Evolutionary conservation across 2,329 filamentous ascomycete species (phyloP), one percentile per base, ranked within the genome.

Genomic region (Talaromyces marneffei): DNA sequence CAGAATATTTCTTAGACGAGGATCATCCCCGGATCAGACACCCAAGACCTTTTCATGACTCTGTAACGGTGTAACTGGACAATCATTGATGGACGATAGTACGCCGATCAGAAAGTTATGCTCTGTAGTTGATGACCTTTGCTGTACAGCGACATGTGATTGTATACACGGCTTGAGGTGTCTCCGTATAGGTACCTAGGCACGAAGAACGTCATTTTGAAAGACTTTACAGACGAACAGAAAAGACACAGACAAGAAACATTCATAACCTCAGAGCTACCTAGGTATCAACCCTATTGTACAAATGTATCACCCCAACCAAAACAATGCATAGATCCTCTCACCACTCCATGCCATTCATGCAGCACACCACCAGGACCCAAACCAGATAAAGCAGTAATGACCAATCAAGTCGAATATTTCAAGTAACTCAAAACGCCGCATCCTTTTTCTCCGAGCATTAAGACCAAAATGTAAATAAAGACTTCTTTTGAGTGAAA

Each of bases 301-400:
- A 52, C 48, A 52, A 20, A 35, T 33, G 25, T 42, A 12, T 29
- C 42, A 48, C 23, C 42, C 33, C 35, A 23, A 31, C 33, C 25
- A 42, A n/a, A 33, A 42, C 56, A 31, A 58, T 27, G 31, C 42
- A 31, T 33, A 52, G 48, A 37, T 8, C 44, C 27, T 23, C 44
- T 58, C 42, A 57, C 56, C 56, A 52, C n/a, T n/a, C 46, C 48
- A 35, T 52, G 46, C 48, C n/a, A 20, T 35, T 29, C 18, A 14
- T 50, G 25, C 44, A 14, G n/a, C 42, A 48, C 42, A 50, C 44
- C 25, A 50, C 31, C 44, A 31, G 16, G 16, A 48, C 23, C 44
- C 44, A n/a, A 50, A 50, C 9, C 25, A 48, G 2, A 20, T 18
- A 31, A 50, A 31, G 2, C 16, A 33, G 27, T 31, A 8, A 5